A percentile compares a stretch with the other conserved stretches of the same genome.
Conservation (phyloP, 257 asterid genomes). For the Solanum piurae region DNA sequence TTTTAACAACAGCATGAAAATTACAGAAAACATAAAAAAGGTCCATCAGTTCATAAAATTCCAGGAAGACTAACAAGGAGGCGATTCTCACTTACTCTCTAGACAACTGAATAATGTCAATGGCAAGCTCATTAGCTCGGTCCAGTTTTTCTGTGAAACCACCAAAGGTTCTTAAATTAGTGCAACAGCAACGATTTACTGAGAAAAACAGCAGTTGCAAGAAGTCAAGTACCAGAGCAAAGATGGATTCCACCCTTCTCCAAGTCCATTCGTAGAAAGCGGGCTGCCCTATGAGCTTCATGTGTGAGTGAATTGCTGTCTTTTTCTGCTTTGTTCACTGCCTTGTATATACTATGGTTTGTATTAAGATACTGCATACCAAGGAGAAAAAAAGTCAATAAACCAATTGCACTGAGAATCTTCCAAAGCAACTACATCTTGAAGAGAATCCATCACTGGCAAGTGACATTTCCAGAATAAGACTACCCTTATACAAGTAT, state of each 20-base stretch:
- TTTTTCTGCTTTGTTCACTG: conserved; percentile 67
- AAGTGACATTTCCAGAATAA: background rate
- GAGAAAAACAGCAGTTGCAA: conserved; percentile 1
- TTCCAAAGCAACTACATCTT: background rate
- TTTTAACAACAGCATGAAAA: background rate
- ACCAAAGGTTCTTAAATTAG: conserved; percentile 7
- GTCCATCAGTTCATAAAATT: background rate
- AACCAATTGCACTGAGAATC: background rate
- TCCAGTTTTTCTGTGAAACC: conserved; percentile 60
- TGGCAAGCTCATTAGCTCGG: conserved; percentile 53
- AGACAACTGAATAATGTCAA: conserved; percentile 67
- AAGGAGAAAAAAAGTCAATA: background rate
- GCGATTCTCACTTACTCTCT: conserved; percentile 57
- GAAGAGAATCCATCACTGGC: background rate
- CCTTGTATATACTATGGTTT: conserved; percentile 60
- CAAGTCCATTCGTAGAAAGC: conserved; percentile 55
- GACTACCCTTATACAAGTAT: background rate
- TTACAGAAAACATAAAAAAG: background rate
- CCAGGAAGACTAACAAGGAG: background rate
- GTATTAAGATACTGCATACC: conserved; percentile 73
- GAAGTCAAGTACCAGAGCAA: conserved; percentile 43
- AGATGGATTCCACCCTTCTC: conserved; percentile 99
- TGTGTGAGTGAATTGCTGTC: conserved; percentile 58
- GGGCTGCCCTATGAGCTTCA: conserved; percentile 77
- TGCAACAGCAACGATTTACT: background rate